Evolutionary conservation across 2,329 filamentous ascomycete genomes (phyloP).

Genomic region (Sordariomycetes sp.): DNA sequence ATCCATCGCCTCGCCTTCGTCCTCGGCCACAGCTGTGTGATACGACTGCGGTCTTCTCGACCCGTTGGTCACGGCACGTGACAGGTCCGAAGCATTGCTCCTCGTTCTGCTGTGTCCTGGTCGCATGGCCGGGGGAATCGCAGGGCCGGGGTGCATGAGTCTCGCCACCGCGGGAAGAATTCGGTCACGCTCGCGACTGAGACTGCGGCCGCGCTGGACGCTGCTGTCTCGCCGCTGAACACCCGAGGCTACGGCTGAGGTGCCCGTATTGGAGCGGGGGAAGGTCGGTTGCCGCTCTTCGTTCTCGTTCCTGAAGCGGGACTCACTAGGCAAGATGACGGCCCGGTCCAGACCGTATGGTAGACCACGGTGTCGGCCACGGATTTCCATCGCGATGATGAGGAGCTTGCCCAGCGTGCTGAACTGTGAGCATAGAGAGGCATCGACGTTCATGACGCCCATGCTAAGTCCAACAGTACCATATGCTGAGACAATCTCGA

Average conservation of each 20-base stretch:
- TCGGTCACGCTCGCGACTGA: conserved; percentile 23
- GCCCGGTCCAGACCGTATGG: conserved; percentile 59
- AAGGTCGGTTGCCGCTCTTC: conserved; percentile 33
- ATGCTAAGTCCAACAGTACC: conserved; percentile 89
- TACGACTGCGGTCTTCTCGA: conserved; percentile 3
- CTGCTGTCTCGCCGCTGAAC: conserved; percentile 17
- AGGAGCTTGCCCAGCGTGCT: conserved; percentile 61
- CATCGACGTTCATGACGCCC: conserved; percentile 66
- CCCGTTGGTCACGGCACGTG: neutral
- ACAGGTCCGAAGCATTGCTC: conserved; percentile 1
- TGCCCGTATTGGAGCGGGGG: conserved; percentile 24
- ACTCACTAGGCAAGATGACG: conserved; percentile 48
- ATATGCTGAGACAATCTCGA: conserved; percentile 84
- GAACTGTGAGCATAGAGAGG: conserved; percentile 79
- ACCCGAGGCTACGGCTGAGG: conserved; percentile 13
- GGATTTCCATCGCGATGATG: conserved; percentile 60
- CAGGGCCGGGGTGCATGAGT: conserved; percentile 39
- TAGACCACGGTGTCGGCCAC: conserved; percentile 58
- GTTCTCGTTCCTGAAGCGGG: conserved; percentile 43
- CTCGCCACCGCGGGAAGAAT: conserved; percentile 4
- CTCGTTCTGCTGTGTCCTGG: conserved; percentile 14
- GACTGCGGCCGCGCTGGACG: conserved; percentile 22
- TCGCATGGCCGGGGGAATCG: conserved; percentile 19
- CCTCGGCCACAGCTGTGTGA: conserved; percentile 2
- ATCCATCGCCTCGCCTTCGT: neutral